A percentile compares a stretch with the other conserved stretches of the same genome.
Evolutionary conservation across 2,329 filamentous ascomycete species (phyloP).

Genomic region (Aspergillus eucalypticola): DNA sequence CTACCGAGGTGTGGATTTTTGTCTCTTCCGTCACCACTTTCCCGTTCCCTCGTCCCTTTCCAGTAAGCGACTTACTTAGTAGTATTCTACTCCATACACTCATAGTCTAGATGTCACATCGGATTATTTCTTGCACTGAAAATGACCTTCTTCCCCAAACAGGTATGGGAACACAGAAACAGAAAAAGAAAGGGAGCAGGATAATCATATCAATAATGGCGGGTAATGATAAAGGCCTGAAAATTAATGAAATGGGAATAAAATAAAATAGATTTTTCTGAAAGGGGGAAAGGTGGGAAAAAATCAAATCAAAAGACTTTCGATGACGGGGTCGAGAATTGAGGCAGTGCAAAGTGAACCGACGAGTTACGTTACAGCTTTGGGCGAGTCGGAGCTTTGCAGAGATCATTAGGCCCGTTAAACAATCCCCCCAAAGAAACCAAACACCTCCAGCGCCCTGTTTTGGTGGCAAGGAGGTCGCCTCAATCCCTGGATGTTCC

Average conservation of each 20-base stretch:
- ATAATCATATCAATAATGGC: not conserved
- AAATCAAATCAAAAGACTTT: slow-evolving; percentile 12
- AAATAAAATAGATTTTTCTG: not conserved
- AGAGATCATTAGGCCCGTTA: slow-evolving; percentile 10
- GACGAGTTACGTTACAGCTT: slow-evolving; percentile 22
- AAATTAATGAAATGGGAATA: slow-evolving; percentile 7
- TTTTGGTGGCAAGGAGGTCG: not conserved
- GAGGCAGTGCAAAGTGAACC: slow-evolving; percentile 36
- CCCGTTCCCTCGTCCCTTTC: not conserved
- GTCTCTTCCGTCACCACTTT: not conserved
- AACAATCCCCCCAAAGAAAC: not conserved
- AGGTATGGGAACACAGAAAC: not conserved
- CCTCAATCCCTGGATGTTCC: not conserved
- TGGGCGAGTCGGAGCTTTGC: slow-evolving; percentile 13
- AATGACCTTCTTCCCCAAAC: not conserved
- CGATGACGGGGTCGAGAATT: slow-evolving; percentile 17
- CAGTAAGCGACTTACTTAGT: not conserved
- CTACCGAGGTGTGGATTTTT: not conserved
- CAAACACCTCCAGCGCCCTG: slow-evolving; percentile 4
- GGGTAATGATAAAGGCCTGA: not conserved
- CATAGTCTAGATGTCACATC: no score
- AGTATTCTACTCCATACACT: no score
- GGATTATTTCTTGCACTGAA: not conserved
- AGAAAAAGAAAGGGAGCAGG: not conserved
- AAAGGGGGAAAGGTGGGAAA: slow-evolving; percentile 6